A percentile compares a stretch with the other conserved stretches of the same genome.
Evolutionary conservation across 2,329 filamentous ascomycete species (phyloP).

Genomic region (Fusarium sp.): DNA sequence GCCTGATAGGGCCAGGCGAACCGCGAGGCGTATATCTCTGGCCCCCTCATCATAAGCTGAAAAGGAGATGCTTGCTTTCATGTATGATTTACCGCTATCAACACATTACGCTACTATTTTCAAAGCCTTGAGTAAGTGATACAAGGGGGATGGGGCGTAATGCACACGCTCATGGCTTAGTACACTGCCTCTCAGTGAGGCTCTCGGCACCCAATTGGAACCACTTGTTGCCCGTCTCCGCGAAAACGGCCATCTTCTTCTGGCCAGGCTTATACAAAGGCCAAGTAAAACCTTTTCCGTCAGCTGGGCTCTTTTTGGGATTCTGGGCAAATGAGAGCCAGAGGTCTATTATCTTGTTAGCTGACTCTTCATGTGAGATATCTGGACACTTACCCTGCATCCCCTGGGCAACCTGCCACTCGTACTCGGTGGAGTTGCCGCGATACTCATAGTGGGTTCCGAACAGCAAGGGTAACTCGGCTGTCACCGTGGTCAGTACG

Average conservation of each 20-base stretch:
- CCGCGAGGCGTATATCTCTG: no score
- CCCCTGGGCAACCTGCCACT: conserved; percentile 9
- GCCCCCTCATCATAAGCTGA: no score
- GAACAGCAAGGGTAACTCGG: conserved; percentile 7
- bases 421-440: conserved; percentile 10
- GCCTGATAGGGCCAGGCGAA: no score
- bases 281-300: neutral
- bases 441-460: conserved; percentile 22
- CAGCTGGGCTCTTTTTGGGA: neutral
- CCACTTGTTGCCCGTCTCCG: conserved; percentile 6
- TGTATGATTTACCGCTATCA: no score
- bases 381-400: neutral
- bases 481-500: neutral
- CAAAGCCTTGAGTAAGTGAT: no score
- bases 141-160: no score
- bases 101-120: no score
- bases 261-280: neutral
- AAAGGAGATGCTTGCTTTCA: no score
- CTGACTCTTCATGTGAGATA: fast-evolving
- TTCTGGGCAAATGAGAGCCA: conserved; percentile 12
- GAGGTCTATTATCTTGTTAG: neutral
- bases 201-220: neutral
- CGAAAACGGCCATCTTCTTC: conserved; percentile 1
- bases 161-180: neutral
- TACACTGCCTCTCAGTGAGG: neutral